Evolutionary conservation across 495 filamentous ascomycete genomes (phyloP), one percentile per base, ranked within the genome.

Genomic region (Mycothermus thermophilus): DNA sequence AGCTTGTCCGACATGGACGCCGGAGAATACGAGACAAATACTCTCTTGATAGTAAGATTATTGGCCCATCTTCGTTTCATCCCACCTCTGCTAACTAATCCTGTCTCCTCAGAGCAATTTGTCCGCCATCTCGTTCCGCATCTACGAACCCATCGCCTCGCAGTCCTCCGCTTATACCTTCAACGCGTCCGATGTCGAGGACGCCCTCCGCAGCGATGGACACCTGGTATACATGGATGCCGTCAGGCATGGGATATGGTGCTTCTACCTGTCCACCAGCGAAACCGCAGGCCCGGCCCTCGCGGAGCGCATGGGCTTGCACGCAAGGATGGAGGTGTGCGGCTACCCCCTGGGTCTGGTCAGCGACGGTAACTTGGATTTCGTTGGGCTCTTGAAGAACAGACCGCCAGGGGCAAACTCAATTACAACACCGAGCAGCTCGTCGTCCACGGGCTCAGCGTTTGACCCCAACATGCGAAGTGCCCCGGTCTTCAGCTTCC

Each of bases 21-120:
- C 50, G 63, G 62, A 28, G 63, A 66, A 51, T 69, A 67, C 55
- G 64, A 65, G 35, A 69, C 64, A 45, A 69, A 69, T 52, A 58
- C 60, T 25, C 43, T 69, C 38, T 44, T 67, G 47, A 64, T 67
- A 51, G 64, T 69, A 38, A 41, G 60, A 29, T 11, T 8, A 11
- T 14, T 18, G 16, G n/a, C 12, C 42, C 19, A 13, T 12, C n/a
- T 12, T 28, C n/a, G 19, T n/a, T n/a, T n/a, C n/a, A n/a, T n/a
- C n/a, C n/a, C n/a, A n/a, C n/a, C n/a, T n/a, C n/a, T n/a, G n/a
- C n/a, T n/a, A n/a, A n/a, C n/a, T n/a, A n/a, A n/a, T n/a, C n/a
- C n/a, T n/a, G n/a, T n/a, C n/a, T n/a, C n/a, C n/a, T 0, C 35
- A 69, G 64, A 65, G 62, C 52, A 67, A 63, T 45, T 57, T 67